These are phyloP conservation scores for Ceratocystis smalleyi DNA, from an alignment of 2,329 filamentous ascomycete genomes.

Conservation along the genomic window DNA sequence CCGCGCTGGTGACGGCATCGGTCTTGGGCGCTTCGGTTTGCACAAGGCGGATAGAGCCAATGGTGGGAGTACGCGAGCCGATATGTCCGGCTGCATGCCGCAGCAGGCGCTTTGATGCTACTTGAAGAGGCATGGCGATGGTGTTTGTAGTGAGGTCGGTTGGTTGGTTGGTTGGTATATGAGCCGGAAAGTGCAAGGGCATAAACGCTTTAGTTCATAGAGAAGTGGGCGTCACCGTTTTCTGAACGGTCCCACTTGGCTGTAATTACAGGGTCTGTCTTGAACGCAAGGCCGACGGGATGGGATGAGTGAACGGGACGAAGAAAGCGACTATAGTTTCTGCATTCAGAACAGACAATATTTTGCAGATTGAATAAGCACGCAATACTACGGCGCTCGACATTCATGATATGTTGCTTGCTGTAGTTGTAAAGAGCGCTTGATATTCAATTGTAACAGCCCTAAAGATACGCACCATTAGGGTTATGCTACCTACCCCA, in stretches of 20 bases:
- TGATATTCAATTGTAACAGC: neutral
- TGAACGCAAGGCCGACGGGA: neutral
- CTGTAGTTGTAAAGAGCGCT: too few species aligned
- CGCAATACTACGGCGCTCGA: too few species aligned
- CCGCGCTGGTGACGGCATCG: slow-evolving; percentile 16
- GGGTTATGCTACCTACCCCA: neutral
- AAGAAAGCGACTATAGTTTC: neutral
- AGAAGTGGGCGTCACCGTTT: neutral
- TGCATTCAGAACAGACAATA: too few species aligned
- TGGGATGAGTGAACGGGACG: neutral
- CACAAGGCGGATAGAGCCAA: slow-evolving; percentile 34
- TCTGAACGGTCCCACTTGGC: neutral
- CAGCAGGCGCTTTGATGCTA: neutral
- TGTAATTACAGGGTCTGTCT: neutral
- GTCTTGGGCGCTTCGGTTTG: slow-evolving; percentile 25
- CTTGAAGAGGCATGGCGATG: neutral
- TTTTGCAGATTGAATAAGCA: too few species aligned
- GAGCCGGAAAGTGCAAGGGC: neutral
- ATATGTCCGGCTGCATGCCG: neutral
- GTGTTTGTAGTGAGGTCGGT: neutral
- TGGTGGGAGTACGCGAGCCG: slow-evolving; percentile 32
- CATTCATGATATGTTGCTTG: too few species aligned
- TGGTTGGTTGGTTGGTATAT: neutral
- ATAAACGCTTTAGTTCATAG: neutral
- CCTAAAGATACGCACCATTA: neutral